Evolutionary conservation across 257 asterid genomes (phyloP).

Genomic region (Solanum gandarillasii): DNA sequence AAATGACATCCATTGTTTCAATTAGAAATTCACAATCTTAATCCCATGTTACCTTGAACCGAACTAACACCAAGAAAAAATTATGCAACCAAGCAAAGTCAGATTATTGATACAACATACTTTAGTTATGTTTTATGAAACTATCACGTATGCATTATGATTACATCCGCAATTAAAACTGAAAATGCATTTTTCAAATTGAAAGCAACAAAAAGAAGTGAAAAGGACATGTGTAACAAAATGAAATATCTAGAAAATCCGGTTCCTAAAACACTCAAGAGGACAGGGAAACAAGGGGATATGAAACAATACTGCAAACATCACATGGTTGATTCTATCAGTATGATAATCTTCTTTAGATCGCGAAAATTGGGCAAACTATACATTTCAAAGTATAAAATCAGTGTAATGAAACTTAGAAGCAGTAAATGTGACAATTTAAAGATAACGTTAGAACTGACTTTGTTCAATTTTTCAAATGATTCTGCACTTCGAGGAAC

Average conservation of each 20-base stretch:
- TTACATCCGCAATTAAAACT: background rate
- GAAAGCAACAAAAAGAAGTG: background rate
- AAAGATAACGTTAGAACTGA: slow-evolving; percentile 20
- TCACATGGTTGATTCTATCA: background rate
- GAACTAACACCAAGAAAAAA: background rate
- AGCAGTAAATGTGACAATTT: background rate
- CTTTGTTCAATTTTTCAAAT: slow-evolving; percentile 67
- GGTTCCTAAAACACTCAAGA: background rate
- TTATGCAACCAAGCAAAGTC: background rate
- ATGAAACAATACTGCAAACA: background rate
- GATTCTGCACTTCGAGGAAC: slow-evolving; percentile 76
- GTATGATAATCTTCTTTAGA: background rate
- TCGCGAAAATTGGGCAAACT: background rate
- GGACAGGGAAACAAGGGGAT: background rate
- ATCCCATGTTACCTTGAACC: background rate
- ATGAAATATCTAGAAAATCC: background rate
- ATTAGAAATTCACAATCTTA: background rate
- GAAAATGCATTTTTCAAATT: background rate
- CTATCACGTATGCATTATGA: background rate
- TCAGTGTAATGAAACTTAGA: background rate
- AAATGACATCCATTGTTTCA: background rate
- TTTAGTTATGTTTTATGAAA: background rate
- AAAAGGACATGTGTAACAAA: background rate
- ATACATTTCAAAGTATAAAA: background rate
- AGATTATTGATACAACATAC: background rate